Evolutionary conservation across 257 asterid genomes (phyloP), one percentile per base, ranked within the genome.

Genomic region (Solanum raphanifolium): DNA sequence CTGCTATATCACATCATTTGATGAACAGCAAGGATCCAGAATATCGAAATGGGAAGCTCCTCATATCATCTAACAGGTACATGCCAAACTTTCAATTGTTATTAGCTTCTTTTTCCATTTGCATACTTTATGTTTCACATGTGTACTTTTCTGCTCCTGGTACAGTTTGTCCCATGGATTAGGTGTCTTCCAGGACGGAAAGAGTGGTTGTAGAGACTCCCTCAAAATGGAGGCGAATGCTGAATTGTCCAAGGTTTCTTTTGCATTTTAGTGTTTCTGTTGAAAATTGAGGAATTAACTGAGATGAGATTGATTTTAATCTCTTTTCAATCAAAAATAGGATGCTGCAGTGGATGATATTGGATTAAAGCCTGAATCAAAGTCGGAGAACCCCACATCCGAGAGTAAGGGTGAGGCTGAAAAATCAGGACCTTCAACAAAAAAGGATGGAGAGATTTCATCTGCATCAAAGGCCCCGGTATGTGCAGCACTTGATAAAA

Each of bases 11-110:
- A 5, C 90, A 89, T 88, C 99, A 97, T 91, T 89, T 97, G 92
- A 91, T 93, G 96, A 89, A 93, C 74, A 93, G 86, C 84, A 92
- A 94, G 87, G 93, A 96, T 75, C 98, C 98, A 25, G 98, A 93
- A 88, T 97, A 97, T 91, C 98, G 98, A 7, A 96, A 95, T 66
- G 99, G 99, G 87, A 97, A 95, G 96, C 98, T 97, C 84, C 91
- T 96, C 87, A 96, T 97, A 89, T 97, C 99, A 78, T 92, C 99
- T 35, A 91, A 90, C 68, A 97, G 99, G 99, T 97, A 87, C 76
- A 83, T 90, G 82, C 20, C 41, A 83, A 85, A 68, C 43, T 27
- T 27, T 90, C 87, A 39, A 27, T 72, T 75, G 38, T 55, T 68
- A 76, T 87, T 10, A 2, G 13, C 18, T 86, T 75, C 60, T 23